Evolutionary conservation across 306 rosid species (phyloP).

Genomic region (Neltuma alba): DNA sequence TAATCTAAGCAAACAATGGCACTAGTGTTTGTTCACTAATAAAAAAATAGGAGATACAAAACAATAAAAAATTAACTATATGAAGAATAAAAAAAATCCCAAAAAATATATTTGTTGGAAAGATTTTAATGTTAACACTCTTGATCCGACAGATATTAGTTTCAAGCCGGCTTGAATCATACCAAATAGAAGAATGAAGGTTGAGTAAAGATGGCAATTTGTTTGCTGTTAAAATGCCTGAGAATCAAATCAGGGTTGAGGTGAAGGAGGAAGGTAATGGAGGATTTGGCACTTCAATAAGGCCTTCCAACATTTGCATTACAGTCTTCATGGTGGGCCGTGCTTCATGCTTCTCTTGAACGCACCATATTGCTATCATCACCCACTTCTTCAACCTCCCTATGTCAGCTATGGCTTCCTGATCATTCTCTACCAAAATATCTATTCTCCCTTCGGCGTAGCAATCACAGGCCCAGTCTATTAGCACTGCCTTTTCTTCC

Average conservation of each 20-base stretch:
- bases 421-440: neutral
- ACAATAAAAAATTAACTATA: neutral
- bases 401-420: constrained; percentile 21
- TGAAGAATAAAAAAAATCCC: neutral
- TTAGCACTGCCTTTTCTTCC: constrained; percentile 36
- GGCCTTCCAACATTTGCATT: constrained; percentile 47
- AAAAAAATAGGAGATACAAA: no score
- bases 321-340: constrained; percentile 49
- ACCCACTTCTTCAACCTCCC: constrained; percentile 38
- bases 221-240: neutral
- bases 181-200: neutral
- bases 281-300: constrained; percentile 41
- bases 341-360: constrained; percentile 41
- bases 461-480: constrained; percentile 50
- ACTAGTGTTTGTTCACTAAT: no score
- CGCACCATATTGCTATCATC: constrained; percentile 49
- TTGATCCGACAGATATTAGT: no score
- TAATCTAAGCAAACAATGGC: no score
- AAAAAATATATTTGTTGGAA: no score
- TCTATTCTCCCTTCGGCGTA: neutral
- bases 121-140: no score
- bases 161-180: no score
- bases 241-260: neutral
- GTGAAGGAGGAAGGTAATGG: constrained; percentile 36
- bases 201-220: neutral